A percentile compares a stretch with the other conserved stretches of the same genome.
Evolutionary conservation across 768 basidiomycete genomes (phyloP).

Genomic region (Saitozyma sp.): DNA sequence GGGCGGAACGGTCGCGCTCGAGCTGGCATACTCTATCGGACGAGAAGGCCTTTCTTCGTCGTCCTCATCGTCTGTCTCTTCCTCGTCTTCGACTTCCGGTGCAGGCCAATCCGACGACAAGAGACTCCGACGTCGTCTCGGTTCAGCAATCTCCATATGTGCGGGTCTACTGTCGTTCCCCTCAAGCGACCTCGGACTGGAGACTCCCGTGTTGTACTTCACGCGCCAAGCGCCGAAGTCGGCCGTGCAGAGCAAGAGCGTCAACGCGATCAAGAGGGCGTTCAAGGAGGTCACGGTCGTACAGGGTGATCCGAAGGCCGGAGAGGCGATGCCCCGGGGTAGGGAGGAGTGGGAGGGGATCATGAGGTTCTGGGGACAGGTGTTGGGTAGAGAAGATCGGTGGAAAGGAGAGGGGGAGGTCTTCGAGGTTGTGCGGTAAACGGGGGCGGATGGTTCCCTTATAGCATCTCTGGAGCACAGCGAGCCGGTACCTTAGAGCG

Average conservation of each 20-base stretch:
- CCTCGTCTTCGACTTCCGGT: not conserved
- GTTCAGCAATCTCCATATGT: conserved; percentile 31
- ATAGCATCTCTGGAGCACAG: too few species aligned
- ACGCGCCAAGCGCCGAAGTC: conserved; percentile 21
- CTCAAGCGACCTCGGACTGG: conserved; percentile 11
- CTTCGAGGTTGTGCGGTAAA: conserved; percentile 45
- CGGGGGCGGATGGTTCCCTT: too few species aligned
- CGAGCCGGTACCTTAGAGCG: too few species aligned
- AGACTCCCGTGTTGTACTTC: conserved; percentile 39
- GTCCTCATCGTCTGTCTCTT: not conserved
- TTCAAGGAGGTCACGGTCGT: conserved; percentile 34
- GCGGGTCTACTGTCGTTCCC: conserved; percentile 38
- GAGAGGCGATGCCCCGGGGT: conserved; percentile 40
- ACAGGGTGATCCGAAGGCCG: conserved; percentile 15
- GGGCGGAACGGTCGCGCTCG: conserved; percentile 43
- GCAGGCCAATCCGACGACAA: not conserved
- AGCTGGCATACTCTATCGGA: conserved; percentile 34
- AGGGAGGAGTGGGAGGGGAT: conserved; percentile 45
- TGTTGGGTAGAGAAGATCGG: conserved; percentile 37
- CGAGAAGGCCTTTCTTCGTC: conserved; percentile 9
- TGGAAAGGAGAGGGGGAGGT: conserved; percentile 49
- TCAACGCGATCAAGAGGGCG: conserved; percentile 18
- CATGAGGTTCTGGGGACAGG: conserved; percentile 50
- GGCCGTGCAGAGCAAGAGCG: conserved; percentile 17
- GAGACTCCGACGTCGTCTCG: conserved; percentile 1